These are phyloP conservation scores for Coelastrella sp. DNA, from an alignment of 139 green algal genomes.

Conservation along the genomic window DNA sequence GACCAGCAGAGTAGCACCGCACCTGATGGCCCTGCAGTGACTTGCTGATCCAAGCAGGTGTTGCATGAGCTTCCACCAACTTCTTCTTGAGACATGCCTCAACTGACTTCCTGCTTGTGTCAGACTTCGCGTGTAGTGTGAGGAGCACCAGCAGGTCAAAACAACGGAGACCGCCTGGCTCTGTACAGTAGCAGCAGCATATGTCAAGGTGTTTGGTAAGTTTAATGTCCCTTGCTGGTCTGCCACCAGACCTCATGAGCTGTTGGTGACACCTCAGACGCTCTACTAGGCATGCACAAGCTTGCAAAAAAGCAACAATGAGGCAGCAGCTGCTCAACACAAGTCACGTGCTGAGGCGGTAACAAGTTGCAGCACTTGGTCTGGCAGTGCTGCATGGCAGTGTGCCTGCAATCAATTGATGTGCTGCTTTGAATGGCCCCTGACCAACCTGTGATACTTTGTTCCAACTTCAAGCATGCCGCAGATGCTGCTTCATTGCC, in stretches of 20 bases:
- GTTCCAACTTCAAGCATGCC: slow-evolving; percentile 21
- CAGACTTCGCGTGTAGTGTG: not conserved
- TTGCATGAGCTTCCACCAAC: slow-evolving; percentile 38
- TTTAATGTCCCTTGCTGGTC: no score
- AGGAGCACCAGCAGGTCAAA: slow-evolving; percentile 48
- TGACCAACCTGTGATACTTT: slow-evolving; percentile 1
- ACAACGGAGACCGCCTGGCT: not conserved
- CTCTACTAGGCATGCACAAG: no score
- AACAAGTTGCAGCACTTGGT: no score
- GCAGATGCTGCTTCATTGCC: slow-evolving; percentile 4
- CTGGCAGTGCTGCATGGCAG: no score
- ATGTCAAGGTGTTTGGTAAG: no score
- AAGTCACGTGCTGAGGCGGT: no score
- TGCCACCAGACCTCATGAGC: no score
- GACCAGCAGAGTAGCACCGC: not conserved
- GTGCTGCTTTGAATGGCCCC: not conserved
- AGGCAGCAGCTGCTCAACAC: no score
- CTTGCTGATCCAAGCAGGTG: slow-evolving; percentile 29
- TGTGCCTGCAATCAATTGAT: not conserved
- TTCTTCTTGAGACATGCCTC: slow-evolving; percentile 16
- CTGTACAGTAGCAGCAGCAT: no score
- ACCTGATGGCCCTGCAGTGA: slow-evolving; percentile 39
- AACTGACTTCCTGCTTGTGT: not conserved
- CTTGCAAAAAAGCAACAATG: no score
- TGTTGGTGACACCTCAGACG: no score